Conservation (phyloP, 2,329 filamentous ascomycete species). For the Dactylonectria macrodidyma region DNA sequence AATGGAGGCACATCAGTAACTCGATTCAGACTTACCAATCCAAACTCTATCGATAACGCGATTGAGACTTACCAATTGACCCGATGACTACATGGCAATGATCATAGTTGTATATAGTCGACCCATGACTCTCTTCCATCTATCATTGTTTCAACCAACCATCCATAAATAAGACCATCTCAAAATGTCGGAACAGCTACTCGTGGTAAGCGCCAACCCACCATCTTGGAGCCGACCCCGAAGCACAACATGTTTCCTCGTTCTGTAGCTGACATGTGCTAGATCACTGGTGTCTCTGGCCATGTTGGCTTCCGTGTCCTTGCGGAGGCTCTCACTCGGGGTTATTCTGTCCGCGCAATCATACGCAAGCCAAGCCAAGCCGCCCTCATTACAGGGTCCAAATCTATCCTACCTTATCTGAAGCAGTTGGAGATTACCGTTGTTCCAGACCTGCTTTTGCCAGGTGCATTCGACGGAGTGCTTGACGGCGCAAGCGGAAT, state of each 20-base stretch:
- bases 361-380: neutral
- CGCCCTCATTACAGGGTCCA: neutral
- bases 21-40: neutral
- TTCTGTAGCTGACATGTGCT: neutral
- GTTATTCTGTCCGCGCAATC: neutral
- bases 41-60: neutral
- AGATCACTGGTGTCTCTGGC: conserved; percentile 13
- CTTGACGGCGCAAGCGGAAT: neutral
- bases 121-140: neutral
- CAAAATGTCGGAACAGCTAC: neutral
- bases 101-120: neutral
- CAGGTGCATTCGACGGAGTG: neutral
- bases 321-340: neutral
- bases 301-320: conserved; percentile 13
- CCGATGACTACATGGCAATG: neutral
- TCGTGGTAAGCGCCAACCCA: neutral
- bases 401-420: neutral
- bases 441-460: neutral
- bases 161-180: neutral
- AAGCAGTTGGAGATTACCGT: neutral
- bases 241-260: neutral
- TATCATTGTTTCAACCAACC: neutral
- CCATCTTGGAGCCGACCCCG: neutral
- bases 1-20: neutral
- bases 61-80: neutral